phyloP scores from a whole-genome alignment of 768 basidiomycete species.

The Hemileccinum rubropunctum region DNA sequence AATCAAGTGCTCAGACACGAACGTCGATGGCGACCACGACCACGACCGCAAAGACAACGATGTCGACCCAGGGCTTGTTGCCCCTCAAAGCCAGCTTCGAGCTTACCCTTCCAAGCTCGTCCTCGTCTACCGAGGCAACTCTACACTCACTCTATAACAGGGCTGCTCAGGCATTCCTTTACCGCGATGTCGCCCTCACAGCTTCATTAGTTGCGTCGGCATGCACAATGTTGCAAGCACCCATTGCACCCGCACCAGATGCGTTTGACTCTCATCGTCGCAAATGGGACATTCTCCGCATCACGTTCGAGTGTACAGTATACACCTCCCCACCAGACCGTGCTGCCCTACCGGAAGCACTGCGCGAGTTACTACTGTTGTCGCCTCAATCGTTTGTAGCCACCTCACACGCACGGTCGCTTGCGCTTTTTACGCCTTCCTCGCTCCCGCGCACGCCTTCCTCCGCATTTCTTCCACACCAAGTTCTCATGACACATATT shows the following conservation, averaged over 20 bases:
- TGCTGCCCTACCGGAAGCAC: constrained; percentile 44
- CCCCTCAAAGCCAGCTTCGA: constrained; percentile 36
- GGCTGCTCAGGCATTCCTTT: constrained; percentile 76
- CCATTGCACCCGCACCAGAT: constrained; percentile 33
- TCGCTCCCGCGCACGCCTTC: constrained; percentile 36
- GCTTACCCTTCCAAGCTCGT: background rate
- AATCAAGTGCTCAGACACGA: constrained; percentile 22
- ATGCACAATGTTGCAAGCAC: constrained; percentile 56
- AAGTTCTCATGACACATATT: constrained; percentile 67
- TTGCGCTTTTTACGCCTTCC: constrained; percentile 62
- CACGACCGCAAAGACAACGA: constrained; percentile 25
- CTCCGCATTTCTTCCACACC: constrained; percentile 62
- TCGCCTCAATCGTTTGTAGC: constrained; percentile 59
- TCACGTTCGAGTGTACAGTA: constrained; percentile 76
- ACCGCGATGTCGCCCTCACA: constrained; percentile 66
- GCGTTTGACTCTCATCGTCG: constrained; percentile 51
- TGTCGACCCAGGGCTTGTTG: constrained; percentile 24
- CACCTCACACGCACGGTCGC: constrained; percentile 59
- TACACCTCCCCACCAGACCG: constrained; percentile 52
- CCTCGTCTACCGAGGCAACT: constrained; percentile 41
- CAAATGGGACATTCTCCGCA: constrained; percentile 87
- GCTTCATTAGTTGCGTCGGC: constrained; percentile 65
- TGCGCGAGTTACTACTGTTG: constrained; percentile 52
- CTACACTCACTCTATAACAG: constrained; percentile 73
- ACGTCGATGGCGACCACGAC: constrained; percentile 56